A percentile compares a stretch with the other conserved stretches of the same genome.
Evolutionary conservation across 768 basidiomycete species (phyloP).

Genomic region (Pluteus cervinus): DNA sequence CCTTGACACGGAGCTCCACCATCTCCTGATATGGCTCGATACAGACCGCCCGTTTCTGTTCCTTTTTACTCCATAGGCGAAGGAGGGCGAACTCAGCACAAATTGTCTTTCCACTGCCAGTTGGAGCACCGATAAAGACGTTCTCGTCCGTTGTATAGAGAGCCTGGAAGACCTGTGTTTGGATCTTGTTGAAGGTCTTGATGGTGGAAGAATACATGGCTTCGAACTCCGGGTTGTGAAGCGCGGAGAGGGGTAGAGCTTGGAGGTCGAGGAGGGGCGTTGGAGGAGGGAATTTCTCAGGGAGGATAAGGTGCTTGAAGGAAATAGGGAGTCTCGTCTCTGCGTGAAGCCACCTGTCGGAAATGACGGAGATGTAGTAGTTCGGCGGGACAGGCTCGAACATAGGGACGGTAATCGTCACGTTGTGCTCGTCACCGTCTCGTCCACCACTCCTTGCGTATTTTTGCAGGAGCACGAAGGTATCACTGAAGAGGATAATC

Average conservation of each 20-base stretch:
- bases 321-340: conserved; percentile 94
- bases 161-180: conserved; percentile 98
- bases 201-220: conserved; percentile 76
- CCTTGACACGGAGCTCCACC: conserved; percentile 84
- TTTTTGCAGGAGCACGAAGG: conserved; percentile 84
- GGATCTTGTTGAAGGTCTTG: conserved; percentile 94
- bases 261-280: conserved; percentile 94
- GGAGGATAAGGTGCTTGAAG: conserved; percentile 96
- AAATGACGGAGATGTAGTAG: conserved; percentile 93
- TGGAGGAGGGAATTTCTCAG: conserved; percentile 92
- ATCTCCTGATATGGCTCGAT: conserved; percentile 97
- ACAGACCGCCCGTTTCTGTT: conserved; percentile 82
- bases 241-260: conserved; percentile 78
- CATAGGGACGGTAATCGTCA: conserved; percentile 94
- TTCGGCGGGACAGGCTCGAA: conserved; percentile 97
- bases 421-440: conserved; percentile 92
- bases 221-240: conserved; percentile 93
- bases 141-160: conserved; percentile 96
- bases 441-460: too few species aligned
- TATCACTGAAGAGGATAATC: conserved; percentile 91
- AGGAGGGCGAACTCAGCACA: conserved; percentile 95
- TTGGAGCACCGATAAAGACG: conserved; percentile 93
- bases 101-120: conserved; percentile 95
- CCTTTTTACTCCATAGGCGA: conserved; percentile 87
- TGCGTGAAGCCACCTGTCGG: conserved; percentile 93